Conservation (phyloP, 495 filamentous ascomycete genomes). For the Lepraria neglecta region DNA sequence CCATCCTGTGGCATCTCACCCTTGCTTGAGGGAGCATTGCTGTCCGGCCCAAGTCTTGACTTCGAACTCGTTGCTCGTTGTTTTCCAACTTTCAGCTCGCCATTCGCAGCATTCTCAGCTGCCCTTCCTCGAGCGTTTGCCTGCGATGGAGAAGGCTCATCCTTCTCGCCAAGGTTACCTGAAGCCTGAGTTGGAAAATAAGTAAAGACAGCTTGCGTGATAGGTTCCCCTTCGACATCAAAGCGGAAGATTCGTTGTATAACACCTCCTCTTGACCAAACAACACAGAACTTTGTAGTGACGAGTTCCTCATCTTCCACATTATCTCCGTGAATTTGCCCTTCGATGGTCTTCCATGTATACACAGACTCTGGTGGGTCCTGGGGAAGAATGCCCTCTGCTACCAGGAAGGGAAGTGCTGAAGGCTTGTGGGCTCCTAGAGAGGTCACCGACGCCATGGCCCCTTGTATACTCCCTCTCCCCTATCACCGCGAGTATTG, state of each 20-base stretch:
- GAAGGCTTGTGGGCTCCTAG: slow-evolving; percentile 83
- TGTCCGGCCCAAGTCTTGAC: background rate
- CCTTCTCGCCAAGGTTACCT: too few species aligned
- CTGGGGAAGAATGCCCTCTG: slow-evolving; percentile 67
- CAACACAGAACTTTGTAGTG: slow-evolving; percentile 71
- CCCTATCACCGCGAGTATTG: background rate
- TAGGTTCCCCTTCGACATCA: slow-evolving; percentile 75
- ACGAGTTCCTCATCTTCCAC: slow-evolving; percentile 75
- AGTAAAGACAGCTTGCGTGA: slow-evolving; percentile 78
- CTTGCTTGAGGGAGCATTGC: background rate
- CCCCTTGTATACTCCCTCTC: slow-evolving; percentile 5
- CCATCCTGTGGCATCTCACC: background rate
- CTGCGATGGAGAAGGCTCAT: background rate
- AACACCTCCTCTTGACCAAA: slow-evolving; percentile 84
- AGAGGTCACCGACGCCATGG: slow-evolving; percentile 82
- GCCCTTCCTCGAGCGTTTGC: background rate
- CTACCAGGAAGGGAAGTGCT: slow-evolving; percentile 73
- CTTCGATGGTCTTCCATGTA: slow-evolving; percentile 57
- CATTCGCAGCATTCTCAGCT: background rate
- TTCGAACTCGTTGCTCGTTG: slow-evolving; percentile 1
- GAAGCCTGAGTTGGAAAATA: slow-evolving; percentile 48
- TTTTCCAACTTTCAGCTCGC: slow-evolving; percentile 16
- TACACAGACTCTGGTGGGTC: slow-evolving; percentile 63
- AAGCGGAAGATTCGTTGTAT: slow-evolving; percentile 84
- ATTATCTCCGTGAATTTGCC: slow-evolving; percentile 40